A percentile compares a stretch with the other conserved stretches of the same genome.
Conservation (phyloP, 2,329 filamentous ascomycete species). For the Scedosporium boydii region DNA sequence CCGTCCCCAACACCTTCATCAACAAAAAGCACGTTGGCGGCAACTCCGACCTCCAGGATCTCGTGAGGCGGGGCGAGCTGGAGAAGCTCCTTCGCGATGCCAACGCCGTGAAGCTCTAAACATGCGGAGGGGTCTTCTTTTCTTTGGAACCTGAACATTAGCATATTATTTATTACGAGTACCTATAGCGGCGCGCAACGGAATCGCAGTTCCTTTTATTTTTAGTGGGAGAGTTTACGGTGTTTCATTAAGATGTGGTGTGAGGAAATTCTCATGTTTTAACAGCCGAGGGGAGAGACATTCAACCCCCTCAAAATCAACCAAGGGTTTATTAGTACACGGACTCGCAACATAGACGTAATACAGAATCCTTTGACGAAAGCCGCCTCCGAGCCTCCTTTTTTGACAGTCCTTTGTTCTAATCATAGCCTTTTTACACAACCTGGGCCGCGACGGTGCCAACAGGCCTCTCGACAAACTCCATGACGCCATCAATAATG, state of each 20-base stretch:
- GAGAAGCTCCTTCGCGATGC: slow-evolving; percentile 30
- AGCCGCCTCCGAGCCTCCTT: neutral
- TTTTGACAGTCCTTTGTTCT: neutral
- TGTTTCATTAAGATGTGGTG: neutral
- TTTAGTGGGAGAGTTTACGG: neutral
- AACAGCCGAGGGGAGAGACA: neutral
- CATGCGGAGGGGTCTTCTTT: neutral
- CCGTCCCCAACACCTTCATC: slow-evolving; percentile 96
- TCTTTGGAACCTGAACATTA: neutral
- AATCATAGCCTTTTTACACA: slow-evolving; percentile 22
- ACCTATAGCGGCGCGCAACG: too few relatives aligned
- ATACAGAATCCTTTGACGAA: neutral
- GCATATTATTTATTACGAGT: neutral
- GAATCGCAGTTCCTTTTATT: neutral
- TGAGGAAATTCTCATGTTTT: neutral
- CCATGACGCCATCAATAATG: slow-evolving; percentile 80
- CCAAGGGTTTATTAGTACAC: neutral
- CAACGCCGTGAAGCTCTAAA: slow-evolving; percentile 33
- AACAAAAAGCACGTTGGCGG: slow-evolving; percentile 84
- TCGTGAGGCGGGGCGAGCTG: slow-evolving; percentile 39
- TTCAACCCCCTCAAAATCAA: neutral
- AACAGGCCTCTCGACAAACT: slow-evolving; percentile 77
- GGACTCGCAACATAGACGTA: neutral
- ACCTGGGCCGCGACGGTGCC: slow-evolving; percentile 81
- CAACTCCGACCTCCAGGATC: slow-evolving; percentile 70